Evolutionary conservation across 148 eudicot species (phyloP).

Genomic region (Rhododendron simsii): DNA sequence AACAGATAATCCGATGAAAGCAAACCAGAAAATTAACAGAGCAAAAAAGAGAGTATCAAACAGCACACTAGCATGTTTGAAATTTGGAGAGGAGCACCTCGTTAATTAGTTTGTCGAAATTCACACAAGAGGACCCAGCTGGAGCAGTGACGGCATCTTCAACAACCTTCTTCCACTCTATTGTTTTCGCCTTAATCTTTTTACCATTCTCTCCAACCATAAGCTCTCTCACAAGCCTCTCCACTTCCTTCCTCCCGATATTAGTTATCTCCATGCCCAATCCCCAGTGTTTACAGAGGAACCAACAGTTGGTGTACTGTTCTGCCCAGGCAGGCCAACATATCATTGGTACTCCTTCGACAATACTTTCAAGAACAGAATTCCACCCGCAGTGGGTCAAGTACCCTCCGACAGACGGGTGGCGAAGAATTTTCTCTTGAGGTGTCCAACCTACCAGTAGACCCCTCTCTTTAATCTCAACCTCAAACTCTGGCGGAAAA

Average conservation of each 20-base stretch:
- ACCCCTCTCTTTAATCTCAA: conserved; percentile 26
- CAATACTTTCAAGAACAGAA: conserved; percentile 23
- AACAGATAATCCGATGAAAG: background rate
- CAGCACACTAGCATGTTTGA: background rate
- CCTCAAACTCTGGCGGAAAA: conserved; percentile 25
- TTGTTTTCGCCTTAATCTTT: conserved; percentile 20
- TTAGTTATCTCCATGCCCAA: conserved; percentile 27
- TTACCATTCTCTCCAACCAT: conserved; percentile 32
- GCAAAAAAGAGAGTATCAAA: background rate
- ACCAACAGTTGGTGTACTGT: conserved; percentile 35
- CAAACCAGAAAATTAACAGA: background rate
- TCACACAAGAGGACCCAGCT: conserved; percentile 17
- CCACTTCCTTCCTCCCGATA: conserved; percentile 15
- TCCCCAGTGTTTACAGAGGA: conserved; percentile 20
- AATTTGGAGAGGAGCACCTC: conserved; percentile 14
- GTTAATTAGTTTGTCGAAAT: conserved; percentile 15
- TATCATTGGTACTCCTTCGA: conserved; percentile 21
- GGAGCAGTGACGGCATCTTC: conserved; percentile 21
- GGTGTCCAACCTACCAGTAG: conserved; percentile 36
- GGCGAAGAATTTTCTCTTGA: conserved; percentile 23
- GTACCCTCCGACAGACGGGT: conserved; percentile 31
- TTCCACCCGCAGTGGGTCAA: conserved; percentile 48
- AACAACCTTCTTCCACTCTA: conserved; percentile 28
- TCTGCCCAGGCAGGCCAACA: conserved; percentile 38
- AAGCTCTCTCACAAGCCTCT: conserved; percentile 25